Evolutionary conservation across 2,329 filamentous ascomycete species (phyloP).

Genomic region (Blastomyces gilchristii): DNA sequence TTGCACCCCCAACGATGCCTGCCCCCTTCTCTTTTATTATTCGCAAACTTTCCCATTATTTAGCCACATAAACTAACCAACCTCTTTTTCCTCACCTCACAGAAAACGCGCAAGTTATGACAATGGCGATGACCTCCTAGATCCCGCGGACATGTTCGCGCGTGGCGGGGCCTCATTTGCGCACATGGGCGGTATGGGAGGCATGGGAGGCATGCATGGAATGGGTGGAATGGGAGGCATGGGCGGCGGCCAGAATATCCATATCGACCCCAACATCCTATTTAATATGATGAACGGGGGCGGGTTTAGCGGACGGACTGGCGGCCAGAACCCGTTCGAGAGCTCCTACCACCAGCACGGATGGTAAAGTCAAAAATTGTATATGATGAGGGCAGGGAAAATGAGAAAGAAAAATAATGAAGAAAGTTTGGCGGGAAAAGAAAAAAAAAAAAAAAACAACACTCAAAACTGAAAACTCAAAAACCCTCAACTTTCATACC

Average conservation of each 20-base stretch:
- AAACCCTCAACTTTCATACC: not conserved
- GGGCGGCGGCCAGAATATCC: constrained; percentile 30
- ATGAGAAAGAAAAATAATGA: not conserved
- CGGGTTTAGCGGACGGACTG: constrained; percentile 27
- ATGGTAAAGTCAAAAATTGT: not conserved
- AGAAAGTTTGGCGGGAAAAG: not conserved
- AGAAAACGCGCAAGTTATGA: constrained; percentile 87
- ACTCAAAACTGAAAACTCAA: not conserved
- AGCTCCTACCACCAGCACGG: not conserved
- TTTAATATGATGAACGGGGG: constrained; percentile 74
- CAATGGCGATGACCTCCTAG: constrained; percentile 81
- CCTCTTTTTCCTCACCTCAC: constrained; percentile 14
- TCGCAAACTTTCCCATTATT: not conserved
- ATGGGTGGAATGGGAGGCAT: constrained; percentile 36
- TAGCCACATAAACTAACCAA: not conserved
- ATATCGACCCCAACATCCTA: constrained; percentile 65
- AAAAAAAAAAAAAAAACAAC: too few species aligned
- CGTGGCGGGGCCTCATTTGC: constrained; percentile 39
- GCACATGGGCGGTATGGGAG: constrained; percentile 39
- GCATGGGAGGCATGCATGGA: constrained; percentile 51
- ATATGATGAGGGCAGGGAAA: too few species aligned
- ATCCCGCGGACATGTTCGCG: constrained; percentile 76
- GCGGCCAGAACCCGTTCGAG: constrained; percentile 38
- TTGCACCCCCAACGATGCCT: not conserved
- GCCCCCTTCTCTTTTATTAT: not conserved